Conservation (phyloP, 768 basidiomycete species). For the Lentinula sp. region DNA sequence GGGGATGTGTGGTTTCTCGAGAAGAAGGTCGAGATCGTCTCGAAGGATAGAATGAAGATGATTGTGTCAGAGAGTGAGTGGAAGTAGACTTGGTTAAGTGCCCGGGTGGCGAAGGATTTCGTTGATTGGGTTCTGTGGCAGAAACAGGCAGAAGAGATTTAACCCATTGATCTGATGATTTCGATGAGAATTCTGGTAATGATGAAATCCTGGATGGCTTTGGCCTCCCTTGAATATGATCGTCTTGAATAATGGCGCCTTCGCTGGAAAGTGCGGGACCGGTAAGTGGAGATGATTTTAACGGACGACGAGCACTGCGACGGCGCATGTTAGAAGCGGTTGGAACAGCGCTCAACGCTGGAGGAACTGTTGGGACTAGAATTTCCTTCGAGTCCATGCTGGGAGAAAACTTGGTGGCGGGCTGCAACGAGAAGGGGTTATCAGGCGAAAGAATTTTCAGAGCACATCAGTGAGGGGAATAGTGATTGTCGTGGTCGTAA, state of each 20-base stretch:
- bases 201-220: conserved; percentile 2
- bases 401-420: not conserved
- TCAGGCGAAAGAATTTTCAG: not conserved
- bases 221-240: not conserved
- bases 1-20: not conserved
- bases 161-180: not conserved
- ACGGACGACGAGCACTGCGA: not conserved
- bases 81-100: not conserved
- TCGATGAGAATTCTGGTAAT: not conserved
- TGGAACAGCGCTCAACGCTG: not conserved
- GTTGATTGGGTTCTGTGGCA: not conserved
- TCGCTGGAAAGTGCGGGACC: conserved; percentile 5
- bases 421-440: not conserved
- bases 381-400: not conserved
- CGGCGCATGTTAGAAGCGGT: not conserved
- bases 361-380: not conserved
- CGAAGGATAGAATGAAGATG: not conserved
- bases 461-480: not conserved
- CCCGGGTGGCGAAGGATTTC: not conserved
- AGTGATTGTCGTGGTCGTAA: not conserved
- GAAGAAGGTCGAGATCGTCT: not conserved
- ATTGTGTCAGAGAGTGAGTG: not conserved
- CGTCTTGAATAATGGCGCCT: not conserved
- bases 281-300: not conserved
- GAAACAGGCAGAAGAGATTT: not conserved